Evolutionary conservation across 805 yeast genomes (phyloP).

Genomic region (Limtongia smithiae): DNA sequence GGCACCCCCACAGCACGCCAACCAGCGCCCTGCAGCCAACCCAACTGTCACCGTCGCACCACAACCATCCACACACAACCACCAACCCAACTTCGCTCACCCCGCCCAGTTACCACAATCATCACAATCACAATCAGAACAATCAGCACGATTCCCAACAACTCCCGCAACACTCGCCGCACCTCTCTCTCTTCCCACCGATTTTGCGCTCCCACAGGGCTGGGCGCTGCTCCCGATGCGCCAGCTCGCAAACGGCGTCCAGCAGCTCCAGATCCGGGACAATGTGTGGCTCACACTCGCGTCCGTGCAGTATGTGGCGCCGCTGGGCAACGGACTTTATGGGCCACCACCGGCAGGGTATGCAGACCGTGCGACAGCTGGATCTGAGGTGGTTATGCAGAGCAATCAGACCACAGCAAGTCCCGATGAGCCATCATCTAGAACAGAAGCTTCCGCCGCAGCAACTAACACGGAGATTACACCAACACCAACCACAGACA

Average conservation of each 20-base stretch:
- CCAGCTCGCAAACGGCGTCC: constrained; percentile 23
- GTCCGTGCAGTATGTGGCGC: constrained; percentile 25
- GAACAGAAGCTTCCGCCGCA: too few relatives aligned
- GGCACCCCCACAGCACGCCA: background rate
- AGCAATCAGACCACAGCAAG: too few relatives aligned
- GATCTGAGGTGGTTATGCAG: too few relatives aligned
- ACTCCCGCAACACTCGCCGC: background rate
- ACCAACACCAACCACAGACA: too few relatives aligned
- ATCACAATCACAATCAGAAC: background rate
- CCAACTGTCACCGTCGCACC: background rate
- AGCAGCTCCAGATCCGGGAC: constrained; percentile 25
- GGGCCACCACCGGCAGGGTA: too few relatives aligned
- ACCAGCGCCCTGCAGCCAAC: background rate
- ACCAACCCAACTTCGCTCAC: background rate
- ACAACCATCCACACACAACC: background rate
- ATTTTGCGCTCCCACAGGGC: constrained; percentile 24
- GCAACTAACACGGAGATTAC: too few relatives aligned
- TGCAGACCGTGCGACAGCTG: too few relatives aligned
- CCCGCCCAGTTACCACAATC: background rate
- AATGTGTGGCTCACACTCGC: constrained; percentile 27
- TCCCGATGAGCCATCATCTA: too few relatives aligned
- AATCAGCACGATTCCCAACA: background rate
- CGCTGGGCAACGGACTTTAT: constrained; percentile 16
- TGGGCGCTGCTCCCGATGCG: constrained; percentile 33
- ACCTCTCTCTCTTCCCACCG: constrained; percentile 19